phyloP scores from a whole-genome alignment of 2,329 filamentous ascomycete genomes.

The Shiraia sp. region DNA sequence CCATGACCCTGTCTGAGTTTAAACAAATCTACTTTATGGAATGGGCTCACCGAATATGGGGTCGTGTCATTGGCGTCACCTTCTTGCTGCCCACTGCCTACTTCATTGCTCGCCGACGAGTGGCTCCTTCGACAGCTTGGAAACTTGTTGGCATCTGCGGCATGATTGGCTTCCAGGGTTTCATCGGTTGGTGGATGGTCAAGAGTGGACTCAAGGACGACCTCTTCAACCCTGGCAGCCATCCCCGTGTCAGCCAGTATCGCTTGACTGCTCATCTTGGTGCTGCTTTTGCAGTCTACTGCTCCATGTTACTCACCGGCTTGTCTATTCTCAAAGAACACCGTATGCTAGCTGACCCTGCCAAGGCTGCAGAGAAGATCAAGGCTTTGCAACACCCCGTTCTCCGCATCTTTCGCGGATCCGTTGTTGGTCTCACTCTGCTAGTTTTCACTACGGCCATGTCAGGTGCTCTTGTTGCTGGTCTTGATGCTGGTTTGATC shows the following conservation, averaged over 20 bases:
- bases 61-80: constrained; percentile 83
- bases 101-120: constrained; percentile 79
- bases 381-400: constrained; percentile 64
- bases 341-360: constrained; percentile 69
- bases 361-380: constrained; percentile 63
- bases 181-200: constrained; percentile 99
- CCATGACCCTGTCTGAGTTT: constrained; percentile 92
- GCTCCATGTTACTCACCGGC: constrained; percentile 90
- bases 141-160: constrained; percentile 81
- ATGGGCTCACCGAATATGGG: constrained; percentile 95
- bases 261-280: constrained; percentile 86
- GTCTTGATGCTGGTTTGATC: constrained; percentile 93
- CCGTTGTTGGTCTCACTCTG: constrained; percentile 69
- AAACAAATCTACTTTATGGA: constrained; percentile 99
- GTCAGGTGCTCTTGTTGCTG: constrained; percentile 91
- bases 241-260: constrained; percentile 94
- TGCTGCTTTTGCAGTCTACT: constrained; percentile 89
- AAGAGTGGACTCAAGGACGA: constrained; percentile 95
- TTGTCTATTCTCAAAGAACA: constrained; percentile 80
- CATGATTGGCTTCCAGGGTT: constrained; percentile 91
- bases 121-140: constrained; percentile 75
- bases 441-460: constrained; percentile 89
- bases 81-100: constrained; percentile 88
- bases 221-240: constrained; percentile 85
- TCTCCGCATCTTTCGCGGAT: constrained; percentile 74